Evolutionary conservation across 495 filamentous ascomycete genomes (phyloP).

Genomic region (Lepidopterella palustris): DNA sequence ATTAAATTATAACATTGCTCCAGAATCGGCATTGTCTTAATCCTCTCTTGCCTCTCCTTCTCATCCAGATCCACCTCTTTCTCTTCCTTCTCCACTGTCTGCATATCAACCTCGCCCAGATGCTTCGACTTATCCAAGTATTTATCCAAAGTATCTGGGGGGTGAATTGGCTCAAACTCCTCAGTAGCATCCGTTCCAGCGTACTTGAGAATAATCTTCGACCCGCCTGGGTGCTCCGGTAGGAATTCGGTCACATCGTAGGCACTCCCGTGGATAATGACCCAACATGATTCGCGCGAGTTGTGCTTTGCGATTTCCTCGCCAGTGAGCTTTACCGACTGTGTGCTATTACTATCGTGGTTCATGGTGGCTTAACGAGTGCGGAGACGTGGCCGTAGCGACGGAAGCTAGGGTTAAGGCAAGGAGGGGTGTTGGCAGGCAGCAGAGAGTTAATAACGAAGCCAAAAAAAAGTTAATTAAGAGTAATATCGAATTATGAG

Average conservation of each 20-base stretch:
- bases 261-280: conserved; percentile 65
- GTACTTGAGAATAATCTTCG: conserved; percentile 73
- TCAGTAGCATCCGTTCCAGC: conserved; percentile 82
- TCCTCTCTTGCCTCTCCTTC: conserved; percentile 63
- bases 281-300: conserved; percentile 66
- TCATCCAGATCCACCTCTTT: conserved; percentile 71
- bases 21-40: conserved; percentile 70
- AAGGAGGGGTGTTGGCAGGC: background rate
- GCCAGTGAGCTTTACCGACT: conserved; percentile 46
- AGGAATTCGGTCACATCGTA: conserved; percentile 76
- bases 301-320: conserved; percentile 64
- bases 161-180: conserved; percentile 76
- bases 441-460: background rate
- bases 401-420: background rate
- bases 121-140: conserved; percentile 83
- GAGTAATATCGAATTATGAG: no score
- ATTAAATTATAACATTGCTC: conserved; percentile 90
- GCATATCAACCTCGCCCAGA: conserved; percentile 86
- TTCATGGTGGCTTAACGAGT: conserved; percentile 29
- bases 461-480: background rate
- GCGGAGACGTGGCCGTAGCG: background rate
- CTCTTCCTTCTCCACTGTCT: conserved; percentile 67
- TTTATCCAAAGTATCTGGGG: conserved; percentile 69
- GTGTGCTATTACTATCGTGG: conserved; percentile 33
- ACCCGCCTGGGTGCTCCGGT: conserved; percentile 69